Evolutionary conservation across 2,329 filamentous ascomycete genomes (phyloP), one percentile per base, ranked within the genome.

Genomic region (Septoria petroselini): DNA sequence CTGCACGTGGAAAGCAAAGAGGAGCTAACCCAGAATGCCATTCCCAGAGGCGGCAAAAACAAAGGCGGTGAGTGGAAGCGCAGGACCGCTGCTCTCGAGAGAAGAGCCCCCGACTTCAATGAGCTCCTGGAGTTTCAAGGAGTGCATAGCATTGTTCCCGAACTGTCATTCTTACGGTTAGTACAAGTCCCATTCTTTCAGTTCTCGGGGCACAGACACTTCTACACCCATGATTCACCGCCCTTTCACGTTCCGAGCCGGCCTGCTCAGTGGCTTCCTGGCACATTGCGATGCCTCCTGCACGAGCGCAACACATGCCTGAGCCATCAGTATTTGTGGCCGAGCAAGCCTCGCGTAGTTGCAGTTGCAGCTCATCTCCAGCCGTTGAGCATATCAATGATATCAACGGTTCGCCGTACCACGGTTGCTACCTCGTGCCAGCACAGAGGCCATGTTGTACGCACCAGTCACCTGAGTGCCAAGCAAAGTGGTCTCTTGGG

Each of bases 1-100:
- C 70, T 96, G 48, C 88, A 94, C 67, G 81, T 91, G 12, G 89
- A 93, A 64, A 86, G 75, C 48, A 72, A 71, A n/a, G 73, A 76
- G 45, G 75, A 79, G 55, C 70, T 70, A 4, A 67, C 68, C 7
- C 65, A 68, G 1, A 69, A 69, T 40, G 63, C 64, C 4, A 64
- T 74, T 14, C 70, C 67, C 29, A 76, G 76, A 39, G 72, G 73
- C 17, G 71, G 74, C 4, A 73, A 76, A 55, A 72, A 75, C 50
- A 80, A 81, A 58, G 77, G 78, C 53, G 73, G 73, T 41, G 77
- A 74, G 42, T 71, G 64, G 58, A 77, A 76, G 55, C 68, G 67
- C 49, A 71, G 68, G 52, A 75, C 72, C 31, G 70, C 68, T 46
- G 76, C 71, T 34, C 72, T 70, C 18, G 57, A 65, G 39, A 66